These are phyloP conservation scores for Pythium diclinum DNA, from an alignment of 352 stramenopile species.

Conservation along the genomic window DNA sequence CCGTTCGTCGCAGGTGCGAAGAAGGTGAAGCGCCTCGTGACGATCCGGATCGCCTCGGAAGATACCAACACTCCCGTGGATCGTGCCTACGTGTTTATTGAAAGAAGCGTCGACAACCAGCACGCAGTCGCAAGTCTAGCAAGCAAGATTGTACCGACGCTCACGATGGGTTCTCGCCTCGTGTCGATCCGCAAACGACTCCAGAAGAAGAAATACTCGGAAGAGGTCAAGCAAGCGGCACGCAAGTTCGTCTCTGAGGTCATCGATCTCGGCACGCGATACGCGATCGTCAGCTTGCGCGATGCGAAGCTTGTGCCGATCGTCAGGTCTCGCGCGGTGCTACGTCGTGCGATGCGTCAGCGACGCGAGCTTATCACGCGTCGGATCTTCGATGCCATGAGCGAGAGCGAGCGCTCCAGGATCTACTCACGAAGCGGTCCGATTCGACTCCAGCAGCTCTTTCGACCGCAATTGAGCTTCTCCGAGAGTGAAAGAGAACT, in stretches of 20 bases:
- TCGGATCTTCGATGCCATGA: constrained; percentile 40
- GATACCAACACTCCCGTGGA: constrained; percentile 42
- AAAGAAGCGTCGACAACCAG: constrained; percentile 46
- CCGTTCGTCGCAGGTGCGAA: constrained; percentile 47
- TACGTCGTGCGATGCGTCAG: constrained; percentile 46
- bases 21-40: constrained; percentile 43
- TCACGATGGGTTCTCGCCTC: constrained; percentile 60
- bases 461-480: constrained; percentile 32
- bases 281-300: constrained; percentile 32
- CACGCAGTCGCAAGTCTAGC: constrained; percentile 41
- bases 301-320: constrained; percentile 47
- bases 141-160: constrained; percentile 58
- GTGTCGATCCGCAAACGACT: constrained; percentile 59
- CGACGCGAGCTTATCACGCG: constrained; percentile 44
- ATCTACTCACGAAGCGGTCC: constrained; percentile 50
- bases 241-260: constrained; percentile 34
- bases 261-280: constrained; percentile 32
- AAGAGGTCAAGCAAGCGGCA: constrained; percentile 32
- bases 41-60: constrained; percentile 53
- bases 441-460: constrained; percentile 45
- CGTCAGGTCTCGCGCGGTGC: constrained; percentile 39
- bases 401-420: constrained; percentile 55
- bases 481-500: constrained; percentile 54
- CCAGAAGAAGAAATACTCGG: constrained; percentile 44
- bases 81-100: constrained; percentile 56